Evolutionary conservation across 202 grass and related monocot species (phyloP), one percentile per base, ranked within the genome.

Genomic region (Sporobolus alterniflorus): DNA sequence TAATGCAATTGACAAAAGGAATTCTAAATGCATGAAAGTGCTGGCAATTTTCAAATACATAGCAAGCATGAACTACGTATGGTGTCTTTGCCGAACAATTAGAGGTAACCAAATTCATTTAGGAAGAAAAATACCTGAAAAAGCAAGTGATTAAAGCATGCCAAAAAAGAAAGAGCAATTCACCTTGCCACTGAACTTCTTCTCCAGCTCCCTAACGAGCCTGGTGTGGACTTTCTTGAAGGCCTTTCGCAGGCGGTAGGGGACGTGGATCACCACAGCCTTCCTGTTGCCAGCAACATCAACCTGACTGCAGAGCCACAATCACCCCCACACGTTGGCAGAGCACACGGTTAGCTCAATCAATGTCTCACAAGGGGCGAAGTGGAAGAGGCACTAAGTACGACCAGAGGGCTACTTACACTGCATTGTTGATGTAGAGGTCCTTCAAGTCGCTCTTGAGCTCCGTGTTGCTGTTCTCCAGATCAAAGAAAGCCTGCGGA

Each of bases 151-250:
- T 33, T 20, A 7, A 2, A 52, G 1, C 18, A 40, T 2, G 17
- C 8, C 5, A 26, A 6, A 0, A 33, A 48, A 32, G 32, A 1
- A 46, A 0, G 1, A 18, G 17, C 11, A 74, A 79, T 64, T 81
- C 41, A 91, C 92, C 89, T 94, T 94, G 54, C 89, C 92, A 46
- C 92, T 94, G 64, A 94, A 94, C 41, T 92, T 94, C 87, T 94
- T 94, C 74, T 94, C 92, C 21, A 94, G 70, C 83, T 94, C 92
- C 73, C 89, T 90, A 39, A 92, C 87, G 15, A 94, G 89, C 82
- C 78, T 94, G 52, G 88, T 71, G 50, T 95, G 93, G 80, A 92
- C 82, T 75, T 95, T 94, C 78, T 31, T 89, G 74, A 85, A 94
- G 36, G 77, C 73, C 81, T 94, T 94, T 47, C 87, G 87, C 36